Percentiles rank a stretch among this genome's conserved stretches.
phyloP scores from a whole-genome alignment of 2,329 filamentous ascomycete genomes.

The Exophiala bonariae region DNA sequence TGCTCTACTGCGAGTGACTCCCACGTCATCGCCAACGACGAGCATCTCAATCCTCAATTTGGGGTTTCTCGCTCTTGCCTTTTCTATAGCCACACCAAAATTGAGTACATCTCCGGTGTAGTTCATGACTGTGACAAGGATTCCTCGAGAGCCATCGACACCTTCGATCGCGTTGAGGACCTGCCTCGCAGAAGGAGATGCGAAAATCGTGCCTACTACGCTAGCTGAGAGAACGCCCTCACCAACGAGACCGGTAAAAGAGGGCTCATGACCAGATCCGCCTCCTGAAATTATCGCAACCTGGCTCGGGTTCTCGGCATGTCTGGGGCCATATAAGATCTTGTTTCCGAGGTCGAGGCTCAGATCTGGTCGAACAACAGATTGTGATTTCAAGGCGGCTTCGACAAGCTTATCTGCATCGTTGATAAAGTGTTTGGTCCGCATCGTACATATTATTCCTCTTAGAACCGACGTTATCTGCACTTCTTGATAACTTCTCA shows the following conservation, averaged over 20 bases:
- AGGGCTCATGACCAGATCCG: conserved; percentile 88
- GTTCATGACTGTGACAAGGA: conserved; percentile 89
- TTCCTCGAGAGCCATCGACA: conserved; percentile 69
- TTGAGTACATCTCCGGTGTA: conserved; percentile 87
- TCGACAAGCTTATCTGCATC: conserved; percentile 76
- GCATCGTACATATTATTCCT: conserved; percentile 8
- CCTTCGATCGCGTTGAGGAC: conserved; percentile 73
- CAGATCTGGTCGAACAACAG: conserved; percentile 77
- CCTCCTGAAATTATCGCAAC: conserved; percentile 84
- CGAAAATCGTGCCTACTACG: conserved; percentile 83
- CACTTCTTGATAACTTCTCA: background rate
- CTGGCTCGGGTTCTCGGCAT: conserved; percentile 52
- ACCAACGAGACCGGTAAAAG: conserved; percentile 84
- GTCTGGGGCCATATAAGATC: conserved; percentile 71
- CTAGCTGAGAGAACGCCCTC: conserved; percentile 77
- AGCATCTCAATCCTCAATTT: conserved; percentile 59
- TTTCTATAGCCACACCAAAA: conserved; percentile 89
- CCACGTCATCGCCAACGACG: conserved; percentile 66
- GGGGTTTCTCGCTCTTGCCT: conserved; percentile 67
- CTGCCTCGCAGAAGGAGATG: conserved; percentile 79
- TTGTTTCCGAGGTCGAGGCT: conserved; percentile 77
- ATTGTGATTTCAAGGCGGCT: conserved; percentile 72
- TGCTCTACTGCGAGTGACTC: conserved; percentile 46
- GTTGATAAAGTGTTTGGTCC: conserved; percentile 80
- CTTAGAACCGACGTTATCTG: background rate